These are phyloP conservation scores for Didymella segeticola DNA, from an alignment of 2,329 filamentous ascomycete species.

Conservation along the genomic window DNA sequence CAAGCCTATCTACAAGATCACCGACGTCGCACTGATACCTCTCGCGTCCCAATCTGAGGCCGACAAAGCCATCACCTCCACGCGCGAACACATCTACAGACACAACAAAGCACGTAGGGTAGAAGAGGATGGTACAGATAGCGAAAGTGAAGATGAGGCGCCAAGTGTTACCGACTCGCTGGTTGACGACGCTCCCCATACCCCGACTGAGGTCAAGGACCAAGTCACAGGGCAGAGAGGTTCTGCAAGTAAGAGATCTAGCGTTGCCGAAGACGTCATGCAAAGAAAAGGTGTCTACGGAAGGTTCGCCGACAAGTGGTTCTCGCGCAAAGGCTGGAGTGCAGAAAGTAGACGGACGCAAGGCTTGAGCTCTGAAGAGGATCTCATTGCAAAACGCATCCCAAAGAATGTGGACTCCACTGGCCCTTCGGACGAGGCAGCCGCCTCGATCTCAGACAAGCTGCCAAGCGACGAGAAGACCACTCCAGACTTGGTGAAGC, in stretches of 20 bases:
- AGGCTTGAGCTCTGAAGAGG: constrained; percentile 66
- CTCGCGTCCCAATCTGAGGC: constrained; percentile 79
- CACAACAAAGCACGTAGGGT: constrained; percentile 34
- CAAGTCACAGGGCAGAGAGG: constrained; percentile 37
- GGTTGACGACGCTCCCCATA: constrained; percentile 42
- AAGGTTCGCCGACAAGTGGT: constrained; percentile 89
- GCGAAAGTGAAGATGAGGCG: constrained; percentile 43
- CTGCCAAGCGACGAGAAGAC: constrained; percentile 18
- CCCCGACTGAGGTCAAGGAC: constrained; percentile 44
- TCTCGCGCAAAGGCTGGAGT: constrained; percentile 83
- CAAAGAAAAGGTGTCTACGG: constrained; percentile 83
- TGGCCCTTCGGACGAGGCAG: constrained; percentile 33
- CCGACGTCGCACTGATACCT: constrained; percentile 89
- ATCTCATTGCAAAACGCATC: constrained; percentile 48
- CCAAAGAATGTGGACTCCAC: constrained; percentile 43
- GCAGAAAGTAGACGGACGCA: constrained; percentile 72
- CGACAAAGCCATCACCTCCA: constrained; percentile 71
- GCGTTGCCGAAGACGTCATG: constrained; percentile 88
- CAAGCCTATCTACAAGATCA: constrained; percentile 83
- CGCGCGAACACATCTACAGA: constrained; percentile 56
- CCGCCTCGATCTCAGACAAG: constrained; percentile 26
- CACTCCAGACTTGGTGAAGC: constrained; percentile 36
- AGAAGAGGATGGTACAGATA: constrained; percentile 40
- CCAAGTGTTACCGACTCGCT: constrained; percentile 47
- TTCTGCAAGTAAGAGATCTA: constrained; percentile 47